Base-by-base conservation (phyloP, 371 early-diverging fungal genomes). In the Actinomucor elegans region DNA sequence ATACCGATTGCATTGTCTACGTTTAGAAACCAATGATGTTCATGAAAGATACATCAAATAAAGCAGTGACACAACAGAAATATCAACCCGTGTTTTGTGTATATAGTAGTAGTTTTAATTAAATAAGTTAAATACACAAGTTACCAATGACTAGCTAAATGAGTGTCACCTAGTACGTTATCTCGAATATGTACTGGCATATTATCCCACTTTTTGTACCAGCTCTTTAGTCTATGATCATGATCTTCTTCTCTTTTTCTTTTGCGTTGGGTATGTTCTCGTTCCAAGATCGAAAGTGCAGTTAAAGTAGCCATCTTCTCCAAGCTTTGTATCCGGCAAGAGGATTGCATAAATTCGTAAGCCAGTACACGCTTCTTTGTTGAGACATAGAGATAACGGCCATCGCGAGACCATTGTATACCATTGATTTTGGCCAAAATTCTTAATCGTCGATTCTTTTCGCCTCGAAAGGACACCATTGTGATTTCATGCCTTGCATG, bases 351-450 rank as follows among this genome's bases (percentile, higher is more conserved):
- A 49, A 83, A 65, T 38, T 78, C 71, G 41, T 78, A 83, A 18
- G 70, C 73, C 21, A 83, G 50, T n/a, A 83, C 80, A 1, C 84
- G 71, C n/a, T 77, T 70, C 24, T 78, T 69, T 1, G 84, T 81
- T 0, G 84, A 66, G 11, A 83, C 76, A 47, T 80, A 81, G 9
- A 84, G 52, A 41, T 73, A 64, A 2, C 66, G 61, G 0, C 84
- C 84, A 55, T 81, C 77, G 7, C 57, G 54, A 9, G 80, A 79
- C 84, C 84, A 84, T 2, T 77, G 74, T 8, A 81, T 56, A 4
- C 84, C 84, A 33, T 81, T 81, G 42, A 84, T 77, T 17, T 70
- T 73, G 18, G 80, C 81, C n/a, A 81, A 48, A 23, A 84, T 84
- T 2, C 84, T 67, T 7, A 84, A 46, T 6, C 68, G 59, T 33